phyloP scores from a whole-genome alignment of 352 stramenopile species.

The Pseudoperonospora humuli region DNA sequence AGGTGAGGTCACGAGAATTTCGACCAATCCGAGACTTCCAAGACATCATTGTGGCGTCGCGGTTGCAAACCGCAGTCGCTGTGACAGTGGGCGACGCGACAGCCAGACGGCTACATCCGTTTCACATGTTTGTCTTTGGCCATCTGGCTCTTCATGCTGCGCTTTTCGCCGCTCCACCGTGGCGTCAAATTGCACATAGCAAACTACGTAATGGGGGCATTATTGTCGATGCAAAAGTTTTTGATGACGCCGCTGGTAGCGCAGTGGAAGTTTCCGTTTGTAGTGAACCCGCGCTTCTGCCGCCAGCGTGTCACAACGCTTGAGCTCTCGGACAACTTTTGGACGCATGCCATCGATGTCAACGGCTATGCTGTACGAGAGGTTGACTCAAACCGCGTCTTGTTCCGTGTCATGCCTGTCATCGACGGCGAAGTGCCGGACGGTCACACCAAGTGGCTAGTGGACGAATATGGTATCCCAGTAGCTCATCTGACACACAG shows the following conservation, averaged over 20 bases:
- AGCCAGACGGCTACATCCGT: neutral
- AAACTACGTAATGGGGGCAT: conserved; percentile 19
- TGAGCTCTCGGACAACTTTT: conserved; percentile 36
- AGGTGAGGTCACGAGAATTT: neutral
- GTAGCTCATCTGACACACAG: conserved; percentile 21
- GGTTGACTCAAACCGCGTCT: conserved; percentile 13
- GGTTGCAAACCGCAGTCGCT: conserved; percentile 1
- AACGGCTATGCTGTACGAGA: conserved; percentile 28
- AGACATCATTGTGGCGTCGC: conserved; percentile 4
- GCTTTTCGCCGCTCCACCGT: neutral
- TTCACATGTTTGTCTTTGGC: neutral
- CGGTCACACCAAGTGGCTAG: conserved; percentile 28
- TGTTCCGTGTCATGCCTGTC: conserved; percentile 26
- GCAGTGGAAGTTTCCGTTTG: conserved; percentile 40
- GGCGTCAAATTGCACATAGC: no score
- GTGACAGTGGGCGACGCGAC: conserved; percentile 11
- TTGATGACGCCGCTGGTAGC: conserved; percentile 23
- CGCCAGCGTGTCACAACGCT: conserved; percentile 25
- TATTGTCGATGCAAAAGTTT: conserved; percentile 28
- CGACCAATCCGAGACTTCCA: conserved; percentile 6
- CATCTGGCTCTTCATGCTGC: neutral
- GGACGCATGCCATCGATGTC: conserved; percentile 22
- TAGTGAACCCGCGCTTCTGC: conserved; percentile 36
- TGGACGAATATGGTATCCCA: conserved; percentile 34
- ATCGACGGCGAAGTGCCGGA: conserved; percentile 19